Percentiles rank a stretch among this genome's conserved stretches.
phyloP scores from a whole-genome alignment of 176 grass and related monocot species.

The Carex parvula region DNA sequence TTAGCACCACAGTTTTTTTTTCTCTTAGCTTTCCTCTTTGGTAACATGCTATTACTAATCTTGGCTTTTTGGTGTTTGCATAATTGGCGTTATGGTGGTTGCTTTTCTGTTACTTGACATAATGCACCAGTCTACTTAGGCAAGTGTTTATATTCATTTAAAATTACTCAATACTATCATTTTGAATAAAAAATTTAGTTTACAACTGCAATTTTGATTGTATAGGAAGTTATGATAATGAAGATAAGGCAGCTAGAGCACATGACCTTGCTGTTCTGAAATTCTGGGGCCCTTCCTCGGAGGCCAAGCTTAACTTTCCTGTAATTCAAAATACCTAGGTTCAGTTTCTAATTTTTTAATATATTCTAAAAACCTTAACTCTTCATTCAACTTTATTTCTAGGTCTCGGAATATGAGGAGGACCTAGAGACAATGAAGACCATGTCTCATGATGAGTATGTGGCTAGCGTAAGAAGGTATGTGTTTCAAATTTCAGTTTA shows the following conservation, averaged over 20 bases:
- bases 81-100: background rate
- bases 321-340: conserved; percentile 38
- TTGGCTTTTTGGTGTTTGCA: conserved; percentile 19
- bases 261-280: conserved; percentile 95
- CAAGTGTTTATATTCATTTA: conserved; percentile 16
- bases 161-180: conserved; percentile 18
- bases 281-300: conserved; percentile 67
- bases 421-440: conserved; percentile 80
- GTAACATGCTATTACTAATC: background rate
- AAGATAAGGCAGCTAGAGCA: conserved; percentile 87
- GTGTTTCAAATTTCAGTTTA: conserved; percentile 8
- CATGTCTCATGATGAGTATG: conserved; percentile 90
- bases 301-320: conserved; percentile 78
- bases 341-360: conserved; percentile 19
- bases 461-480: conserved; percentile 88
- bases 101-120: conserved; percentile 21
- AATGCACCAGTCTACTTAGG: conserved; percentile 81
- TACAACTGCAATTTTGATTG: conserved; percentile 31
- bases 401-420: conserved; percentile 79
- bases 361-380: background rate
- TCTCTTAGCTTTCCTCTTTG: background rate
- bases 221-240: conserved; percentile 92
- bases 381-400: background rate
- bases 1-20: background rate
- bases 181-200: conserved; percentile 15